Conservation (phyloP, 1,284 basidiomycete genomes). For the Leccinum griseonigrum region DNA sequence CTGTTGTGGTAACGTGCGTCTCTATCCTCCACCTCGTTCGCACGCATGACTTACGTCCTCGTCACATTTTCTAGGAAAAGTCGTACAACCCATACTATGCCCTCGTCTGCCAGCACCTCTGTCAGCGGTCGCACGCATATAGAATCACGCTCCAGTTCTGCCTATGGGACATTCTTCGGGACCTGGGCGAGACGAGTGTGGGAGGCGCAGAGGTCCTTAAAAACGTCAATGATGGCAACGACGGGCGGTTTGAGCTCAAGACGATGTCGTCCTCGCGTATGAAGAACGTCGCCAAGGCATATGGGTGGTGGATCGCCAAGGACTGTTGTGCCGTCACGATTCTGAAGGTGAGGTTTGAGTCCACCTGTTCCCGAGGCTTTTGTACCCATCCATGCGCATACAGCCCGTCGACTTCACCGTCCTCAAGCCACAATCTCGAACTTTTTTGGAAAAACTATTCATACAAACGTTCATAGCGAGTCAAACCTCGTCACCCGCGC, state of each 20-base stretch:
- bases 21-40: not conserved
- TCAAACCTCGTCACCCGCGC: constrained; percentile 67
- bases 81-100: constrained; percentile 96
- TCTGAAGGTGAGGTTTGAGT: constrained; percentile 65
- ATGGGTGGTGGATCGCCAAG: constrained; percentile 84
- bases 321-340: constrained; percentile 70
- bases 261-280: constrained; percentile 60
- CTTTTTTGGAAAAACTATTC: constrained; percentile 72
- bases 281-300: constrained; percentile 69
- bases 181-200: constrained; percentile 81
- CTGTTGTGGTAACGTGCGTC: constrained; percentile 82
- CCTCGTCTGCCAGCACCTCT: constrained; percentile 78
- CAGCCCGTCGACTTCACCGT: constrained; percentile 84
- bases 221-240: constrained; percentile 49
- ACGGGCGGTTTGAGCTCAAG: constrained; percentile 45
- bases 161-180: constrained; percentile 96
- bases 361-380: not conserved
- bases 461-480: constrained; percentile 66
- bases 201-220: constrained; percentile 81
- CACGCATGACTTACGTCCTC: not conserved
- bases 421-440: constrained; percentile 59
- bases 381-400: not conserved
- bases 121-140: constrained; percentile 74
- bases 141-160: constrained; percentile 94
- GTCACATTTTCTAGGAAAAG: constrained; percentile 61